These are phyloP conservation scores for Starmera amethionina DNA, from an alignment of 805 yeast genomes.

Conservation along the genomic window DNA sequence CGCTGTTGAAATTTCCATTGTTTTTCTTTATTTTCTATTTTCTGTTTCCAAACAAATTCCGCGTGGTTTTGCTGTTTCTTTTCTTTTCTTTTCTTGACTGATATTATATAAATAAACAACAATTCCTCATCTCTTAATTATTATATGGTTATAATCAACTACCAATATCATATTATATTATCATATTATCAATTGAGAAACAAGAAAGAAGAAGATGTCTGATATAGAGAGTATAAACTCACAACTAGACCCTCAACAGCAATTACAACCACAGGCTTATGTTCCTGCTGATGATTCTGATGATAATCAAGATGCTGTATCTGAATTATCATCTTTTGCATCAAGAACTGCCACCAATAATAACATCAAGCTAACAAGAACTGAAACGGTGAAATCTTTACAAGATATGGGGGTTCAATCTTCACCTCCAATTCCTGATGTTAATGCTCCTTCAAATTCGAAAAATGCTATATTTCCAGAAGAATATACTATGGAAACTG, in stretches of 20 bases:
- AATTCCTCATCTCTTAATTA: no score
- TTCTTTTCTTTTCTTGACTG: no score
- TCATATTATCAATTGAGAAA: no score
- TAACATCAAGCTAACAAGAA: slow-evolving; percentile 33
- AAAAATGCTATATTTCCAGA: slow-evolving; percentile 80
- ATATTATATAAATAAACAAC: no score
- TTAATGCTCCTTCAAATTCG: slow-evolving; percentile 43
- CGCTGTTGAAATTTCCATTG: no score
- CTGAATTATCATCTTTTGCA: slow-evolving; percentile 25
- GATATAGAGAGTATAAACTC: not conserved
- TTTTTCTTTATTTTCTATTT: no score
- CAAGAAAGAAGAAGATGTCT: no score
- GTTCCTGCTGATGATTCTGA: slow-evolving; percentile 32
- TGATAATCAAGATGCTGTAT: slow-evolving; percentile 35
- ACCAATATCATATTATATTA: no score
- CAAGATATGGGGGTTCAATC: slow-evolving; percentile 50
- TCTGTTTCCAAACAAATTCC: no score
- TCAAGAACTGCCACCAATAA: slow-evolving; percentile 12
- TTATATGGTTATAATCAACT: no score
- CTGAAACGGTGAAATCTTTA: slow-evolving; percentile 70
- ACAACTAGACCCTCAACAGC: no score
- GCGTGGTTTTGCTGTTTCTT: no score
- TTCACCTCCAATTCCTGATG: slow-evolving; percentile 44
- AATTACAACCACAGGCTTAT: slow-evolving; percentile 28
- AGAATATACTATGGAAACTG: slow-evolving; percentile 82